These are phyloP conservation scores for Naganishia randhawae DNA, from an alignment of 768 basidiomycete genomes.

Conservation along the genomic window DNA sequence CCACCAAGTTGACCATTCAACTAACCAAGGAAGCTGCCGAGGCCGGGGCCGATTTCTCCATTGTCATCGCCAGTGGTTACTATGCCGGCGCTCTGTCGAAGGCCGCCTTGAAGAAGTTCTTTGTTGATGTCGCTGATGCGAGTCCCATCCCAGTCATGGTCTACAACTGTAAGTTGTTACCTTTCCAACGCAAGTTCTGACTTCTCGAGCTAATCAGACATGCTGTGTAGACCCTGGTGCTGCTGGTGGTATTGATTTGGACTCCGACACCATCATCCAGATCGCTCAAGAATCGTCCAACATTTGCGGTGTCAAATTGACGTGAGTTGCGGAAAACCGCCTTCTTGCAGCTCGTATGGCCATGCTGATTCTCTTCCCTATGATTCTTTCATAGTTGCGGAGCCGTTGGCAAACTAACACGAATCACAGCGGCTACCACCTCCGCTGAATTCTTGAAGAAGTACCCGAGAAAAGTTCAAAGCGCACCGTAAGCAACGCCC, in stretches of 20 bases:
- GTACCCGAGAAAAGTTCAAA: constrained; percentile 66
- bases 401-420: constrained; percentile 83
- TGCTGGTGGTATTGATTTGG: constrained; percentile 82
- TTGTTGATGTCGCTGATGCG: constrained; percentile 68
- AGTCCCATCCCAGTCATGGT: constrained; percentile 83
- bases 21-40: constrained; percentile 71
- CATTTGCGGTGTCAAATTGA: constrained; percentile 80
- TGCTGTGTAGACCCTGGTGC: constrained; percentile 68
- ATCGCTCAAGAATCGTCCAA: constrained; percentile 73
- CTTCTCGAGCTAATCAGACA: not conserved
- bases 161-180: constrained; percentile 68
- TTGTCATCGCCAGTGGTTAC: constrained; percentile 82
- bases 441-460: constrained; percentile 57
- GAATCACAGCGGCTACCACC: constrained; percentile 69
- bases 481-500: constrained; percentile 56
- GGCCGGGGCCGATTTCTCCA: constrained; percentile 80
- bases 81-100: constrained; percentile 70
- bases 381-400: constrained; percentile 62
- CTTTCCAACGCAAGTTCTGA: not conserved
- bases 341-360: not conserved
- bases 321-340: constrained; percentile 56
- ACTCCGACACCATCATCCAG: constrained; percentile 79
- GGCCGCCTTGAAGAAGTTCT: constrained; percentile 73
- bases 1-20: constrained; percentile 76
- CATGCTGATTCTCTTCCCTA: not conserved